A percentile compares a stretch with the other conserved stretches of the same genome.
phyloP scores from a whole-genome alignment of 495 filamentous ascomycete species.

The Penicillium alfredii region DNA sequence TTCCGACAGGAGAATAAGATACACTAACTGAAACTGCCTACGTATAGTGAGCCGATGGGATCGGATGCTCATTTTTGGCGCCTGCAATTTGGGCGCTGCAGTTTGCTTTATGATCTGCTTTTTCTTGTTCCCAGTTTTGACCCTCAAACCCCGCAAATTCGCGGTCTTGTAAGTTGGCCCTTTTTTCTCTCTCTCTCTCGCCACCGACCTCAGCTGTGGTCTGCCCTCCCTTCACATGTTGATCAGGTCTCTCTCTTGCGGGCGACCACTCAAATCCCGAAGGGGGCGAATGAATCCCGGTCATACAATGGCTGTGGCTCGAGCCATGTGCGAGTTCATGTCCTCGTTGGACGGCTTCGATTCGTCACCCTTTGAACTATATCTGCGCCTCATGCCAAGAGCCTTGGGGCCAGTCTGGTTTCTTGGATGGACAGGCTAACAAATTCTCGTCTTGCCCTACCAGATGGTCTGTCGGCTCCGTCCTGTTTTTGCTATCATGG shows the following conservation, averaged over 20 bases:
- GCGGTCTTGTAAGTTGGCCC: slow-evolving; percentile 79
- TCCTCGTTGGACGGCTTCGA: not conserved
- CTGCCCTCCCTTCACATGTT: not conserved
- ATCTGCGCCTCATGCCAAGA: slow-evolving; percentile 25
- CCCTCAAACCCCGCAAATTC: slow-evolving; percentile 82
- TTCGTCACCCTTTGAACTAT: slow-evolving; percentile 10
- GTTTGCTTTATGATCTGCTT: slow-evolving; percentile 93
- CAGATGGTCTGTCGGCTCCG: slow-evolving; percentile 92
- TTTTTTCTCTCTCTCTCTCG: slow-evolving; percentile 2
- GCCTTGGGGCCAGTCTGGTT: slow-evolving; percentile 2
- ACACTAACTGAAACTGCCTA: slow-evolving; percentile 17
- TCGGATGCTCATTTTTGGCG: slow-evolving; percentile 83
- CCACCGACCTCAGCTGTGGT: slow-evolving; percentile 1
- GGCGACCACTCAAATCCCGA: slow-evolving; percentile 14
- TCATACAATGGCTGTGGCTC: slow-evolving; percentile 18
- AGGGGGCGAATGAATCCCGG: slow-evolving; percentile 10
- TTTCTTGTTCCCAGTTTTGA: slow-evolving; percentile 73
- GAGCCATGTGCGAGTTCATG: slow-evolving; percentile 20
- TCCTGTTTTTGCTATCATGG: slow-evolving; percentile 88
- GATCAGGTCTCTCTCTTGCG: slow-evolving; percentile 1
- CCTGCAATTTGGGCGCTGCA: slow-evolving; percentile 83
- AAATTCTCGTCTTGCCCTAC: slow-evolving; percentile 11
- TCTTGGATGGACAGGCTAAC: slow-evolving; percentile 19
- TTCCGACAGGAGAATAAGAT: slow-evolving; percentile 12
- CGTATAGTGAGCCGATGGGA: slow-evolving; percentile 92